These are phyloP conservation scores for Penicillium subrubescens DNA, from an alignment of 495 filamentous ascomycete species.

Conservation along the genomic window DNA sequence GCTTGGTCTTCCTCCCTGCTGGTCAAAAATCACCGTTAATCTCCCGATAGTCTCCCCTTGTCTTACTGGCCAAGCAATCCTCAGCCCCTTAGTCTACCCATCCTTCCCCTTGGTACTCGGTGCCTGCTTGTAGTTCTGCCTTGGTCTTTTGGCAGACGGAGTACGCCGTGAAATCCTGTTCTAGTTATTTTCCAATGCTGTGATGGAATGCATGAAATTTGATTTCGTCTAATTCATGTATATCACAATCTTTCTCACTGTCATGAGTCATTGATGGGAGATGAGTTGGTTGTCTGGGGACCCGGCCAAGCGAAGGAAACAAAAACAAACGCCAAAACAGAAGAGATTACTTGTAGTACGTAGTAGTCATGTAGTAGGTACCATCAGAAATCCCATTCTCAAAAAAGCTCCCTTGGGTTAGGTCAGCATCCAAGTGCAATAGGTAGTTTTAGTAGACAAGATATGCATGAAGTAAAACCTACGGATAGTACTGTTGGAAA, in stretches of 20 bases:
- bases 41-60: background rate
- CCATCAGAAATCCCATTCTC: too few species aligned
- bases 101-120: background rate
- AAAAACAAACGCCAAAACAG: background rate
- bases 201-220: background rate
- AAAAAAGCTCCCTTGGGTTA: too few species aligned
- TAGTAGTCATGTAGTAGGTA: too few species aligned
- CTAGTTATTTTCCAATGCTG: background rate
- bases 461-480: background rate
- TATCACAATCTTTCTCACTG: background rate
- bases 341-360: background rate
- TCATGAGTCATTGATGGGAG: background rate
- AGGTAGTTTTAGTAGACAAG: too few species aligned
- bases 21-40: background rate
- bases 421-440: too few species aligned
- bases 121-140: background rate
- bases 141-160: background rate
- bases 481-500: background rate
- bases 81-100: constrained; percentile 5
- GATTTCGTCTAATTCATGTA: background rate
- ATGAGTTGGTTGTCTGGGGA: background rate
- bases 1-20: background rate
- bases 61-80: constrained; percentile 15
- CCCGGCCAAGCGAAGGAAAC: background rate
- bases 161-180: background rate